A percentile compares a stretch with the other conserved stretches of the same genome.
These are phyloP conservation scores for Themeda triandra DNA, from an alignment of 176 grass and related monocot genomes.

Conservation along the genomic window DNA sequence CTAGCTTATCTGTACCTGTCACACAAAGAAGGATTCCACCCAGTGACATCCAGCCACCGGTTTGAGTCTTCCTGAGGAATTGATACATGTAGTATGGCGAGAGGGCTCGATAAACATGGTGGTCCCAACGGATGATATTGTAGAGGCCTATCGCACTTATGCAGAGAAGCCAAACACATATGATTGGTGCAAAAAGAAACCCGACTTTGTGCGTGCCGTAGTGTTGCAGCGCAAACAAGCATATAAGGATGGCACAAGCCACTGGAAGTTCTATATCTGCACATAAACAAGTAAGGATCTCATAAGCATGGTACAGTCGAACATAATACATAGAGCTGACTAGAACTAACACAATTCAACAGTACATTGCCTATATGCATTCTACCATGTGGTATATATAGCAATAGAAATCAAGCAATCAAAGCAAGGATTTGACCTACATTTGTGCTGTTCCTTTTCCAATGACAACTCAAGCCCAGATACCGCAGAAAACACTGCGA, in stretches of 20 bases:
- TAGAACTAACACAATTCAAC: background rate
- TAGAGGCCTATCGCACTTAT: conserved; percentile 89
- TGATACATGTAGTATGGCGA: conserved; percentile 95
- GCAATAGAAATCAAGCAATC: background rate
- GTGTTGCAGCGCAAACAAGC: conserved; percentile 96
- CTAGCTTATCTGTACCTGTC: conserved; percentile 58
- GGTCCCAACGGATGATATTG: conserved; percentile 83
- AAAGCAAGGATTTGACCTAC: conserved; percentile 49
- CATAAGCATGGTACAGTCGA: background rate
- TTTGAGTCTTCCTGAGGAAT: conserved; percentile 82
- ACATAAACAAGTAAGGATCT: conserved; percentile 28
- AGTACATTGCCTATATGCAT: background rate
- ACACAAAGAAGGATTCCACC: conserved; percentile 98
- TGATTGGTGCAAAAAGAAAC: conserved; percentile 83
- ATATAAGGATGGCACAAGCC: conserved; percentile 72
- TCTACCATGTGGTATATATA: background rate
- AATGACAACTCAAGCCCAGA: conserved; percentile 87
- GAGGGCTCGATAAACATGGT: conserved; percentile 77
- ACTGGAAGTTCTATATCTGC: conserved; percentile 90
- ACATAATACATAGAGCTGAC: conserved; percentile 1
- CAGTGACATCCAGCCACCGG: conserved; percentile 90
- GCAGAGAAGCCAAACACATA: conserved; percentile 84
- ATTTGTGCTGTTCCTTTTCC: conserved; percentile 80
- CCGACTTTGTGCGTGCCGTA: conserved; percentile 89
- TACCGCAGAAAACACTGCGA: conserved; percentile 90